Base-by-base conservation (phyloP, 2,329 filamentous ascomycete genomes). In the Aspergillus carbonarius region DNA sequence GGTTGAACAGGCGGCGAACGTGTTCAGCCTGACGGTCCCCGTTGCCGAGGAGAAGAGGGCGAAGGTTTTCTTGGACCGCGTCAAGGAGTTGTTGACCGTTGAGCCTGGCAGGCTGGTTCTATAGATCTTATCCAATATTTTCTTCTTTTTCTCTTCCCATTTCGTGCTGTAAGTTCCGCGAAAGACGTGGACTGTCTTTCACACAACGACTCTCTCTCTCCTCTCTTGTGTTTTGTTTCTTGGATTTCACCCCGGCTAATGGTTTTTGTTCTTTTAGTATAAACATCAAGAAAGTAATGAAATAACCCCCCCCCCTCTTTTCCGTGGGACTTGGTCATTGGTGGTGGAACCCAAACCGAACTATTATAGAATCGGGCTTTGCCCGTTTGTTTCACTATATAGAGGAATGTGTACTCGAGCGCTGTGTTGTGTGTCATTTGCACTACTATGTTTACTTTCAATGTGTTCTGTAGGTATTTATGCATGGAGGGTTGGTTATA, bases 21-120 rank as follows among this genome's bases (percentile, higher is more conserved):
- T 93, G 0, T 96, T 98, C 73, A 93, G 87, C 68, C 79, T 99
- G 53, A 88, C 82, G 27, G 93, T 96, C 18, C 87, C 89, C 39
- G 86, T 85, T 76, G 85, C 85, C 8, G 95, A 99, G 74, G 90
- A 93, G 83, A 85, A 88, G 79, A 83, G 92, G 68, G 95, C 91
- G 13, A 83, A 85, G 70, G 82, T 88, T 10, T 99, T 97, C 79
- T 76, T 99, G 63, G 89, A 93, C 77, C 86, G 91, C 67, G 85
- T 97, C 71, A 97, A 96, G 85, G 79, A 83, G 47, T 87, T 93
- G 25, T 76, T 99, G 66, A 91, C 96, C 77, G 82, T 85, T 64
- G 89, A 95, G 76, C 91, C 92, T 13, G 91, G 88, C 34, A 83
- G 88, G 68, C 77, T 96, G 70, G 85, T 96, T 34, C 70, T 85